A percentile compares a stretch with the other conserved stretches of the same genome.
Conservation (phyloP, 1,139 yeast genomes). For the Pichia sp. region DNA sequence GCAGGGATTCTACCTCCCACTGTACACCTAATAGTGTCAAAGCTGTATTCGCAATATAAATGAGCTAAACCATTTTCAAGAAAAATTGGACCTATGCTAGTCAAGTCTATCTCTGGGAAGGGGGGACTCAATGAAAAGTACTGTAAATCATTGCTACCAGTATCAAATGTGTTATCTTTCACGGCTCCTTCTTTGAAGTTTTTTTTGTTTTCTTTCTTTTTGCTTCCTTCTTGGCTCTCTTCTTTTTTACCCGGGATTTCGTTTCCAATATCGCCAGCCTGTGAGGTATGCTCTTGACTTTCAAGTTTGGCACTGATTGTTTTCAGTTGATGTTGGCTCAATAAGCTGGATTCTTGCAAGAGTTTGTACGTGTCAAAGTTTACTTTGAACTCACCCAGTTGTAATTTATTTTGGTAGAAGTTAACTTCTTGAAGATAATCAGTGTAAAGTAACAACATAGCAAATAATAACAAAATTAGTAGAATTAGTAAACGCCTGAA, state of each 20-base stretch:
- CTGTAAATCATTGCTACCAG: background rate
- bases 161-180: constrained; percentile 8
- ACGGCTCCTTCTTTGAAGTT: background rate
- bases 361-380: constrained; percentile 23
- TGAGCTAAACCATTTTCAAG: constrained; percentile 28
- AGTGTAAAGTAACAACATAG: constrained; percentile 24
- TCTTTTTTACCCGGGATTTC: no score
- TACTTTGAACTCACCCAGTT: constrained; percentile 22
- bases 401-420: constrained; percentile 25
- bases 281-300: background rate
- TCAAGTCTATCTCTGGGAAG: constrained; percentile 26
- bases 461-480: constrained; percentile 22
- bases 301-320: background rate
- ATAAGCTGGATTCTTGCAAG: constrained; percentile 17
- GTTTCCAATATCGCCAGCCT: no score
- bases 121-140: constrained; percentile 24
- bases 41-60: constrained; percentile 24
- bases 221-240: constrained; percentile 5
- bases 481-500: constrained; percentile 22
- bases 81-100: constrained; percentile 29
- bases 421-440: constrained; percentile 27
- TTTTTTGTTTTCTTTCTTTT: background rate
- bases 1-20: constrained; percentile 26
- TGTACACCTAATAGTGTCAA: constrained; percentile 24
- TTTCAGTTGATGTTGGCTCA: constrained; percentile 8